A percentile compares a stretch with the other conserved stretches of the same genome.
Evolutionary conservation across 2,329 filamentous ascomycete genomes (phyloP).

Genomic region (Phialophora macrospora): DNA sequence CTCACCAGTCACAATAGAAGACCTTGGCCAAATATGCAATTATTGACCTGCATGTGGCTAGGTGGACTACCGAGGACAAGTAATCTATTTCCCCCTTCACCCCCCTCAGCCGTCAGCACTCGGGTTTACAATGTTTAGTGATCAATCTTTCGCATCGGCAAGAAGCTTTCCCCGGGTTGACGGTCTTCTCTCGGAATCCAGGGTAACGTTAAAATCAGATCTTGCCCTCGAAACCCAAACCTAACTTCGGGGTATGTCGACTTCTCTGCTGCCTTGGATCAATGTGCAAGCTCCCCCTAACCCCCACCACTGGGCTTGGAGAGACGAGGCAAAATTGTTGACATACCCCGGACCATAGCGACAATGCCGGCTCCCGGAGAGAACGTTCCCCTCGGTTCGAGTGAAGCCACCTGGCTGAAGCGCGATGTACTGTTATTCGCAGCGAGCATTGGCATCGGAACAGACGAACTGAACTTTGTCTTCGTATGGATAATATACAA

Average conservation of each 20-base stretch:
- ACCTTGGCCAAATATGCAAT: no score
- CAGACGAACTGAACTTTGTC: constrained; percentile 52
- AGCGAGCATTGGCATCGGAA: constrained; percentile 48
- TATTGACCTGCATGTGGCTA: no score
- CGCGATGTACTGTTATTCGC: constrained; percentile 52
- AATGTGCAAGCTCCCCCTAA: not conserved
- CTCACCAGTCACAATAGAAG: no score
- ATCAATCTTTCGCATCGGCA: no score
- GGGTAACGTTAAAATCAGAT: not conserved
- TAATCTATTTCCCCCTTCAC: no score
- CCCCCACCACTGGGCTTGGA: not conserved
- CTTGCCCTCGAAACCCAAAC: not conserved
- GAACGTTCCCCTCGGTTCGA: not conserved
- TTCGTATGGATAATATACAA: constrained; percentile 40
- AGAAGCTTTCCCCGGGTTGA: not conserved
- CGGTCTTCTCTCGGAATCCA: not conserved
- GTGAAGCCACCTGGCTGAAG: constrained; percentile 13
- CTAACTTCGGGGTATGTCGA: not conserved
- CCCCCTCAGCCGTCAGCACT: no score
- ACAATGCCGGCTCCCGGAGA: constrained; percentile 1
- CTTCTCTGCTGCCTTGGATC: not conserved
- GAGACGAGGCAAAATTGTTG: not conserved
- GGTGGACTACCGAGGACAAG: no score
- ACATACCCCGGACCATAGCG: not conserved
- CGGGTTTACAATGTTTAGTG: no score